Conservation (phyloP, 2,329 filamentous ascomycete species). For the Capronia epimyces region DNA sequence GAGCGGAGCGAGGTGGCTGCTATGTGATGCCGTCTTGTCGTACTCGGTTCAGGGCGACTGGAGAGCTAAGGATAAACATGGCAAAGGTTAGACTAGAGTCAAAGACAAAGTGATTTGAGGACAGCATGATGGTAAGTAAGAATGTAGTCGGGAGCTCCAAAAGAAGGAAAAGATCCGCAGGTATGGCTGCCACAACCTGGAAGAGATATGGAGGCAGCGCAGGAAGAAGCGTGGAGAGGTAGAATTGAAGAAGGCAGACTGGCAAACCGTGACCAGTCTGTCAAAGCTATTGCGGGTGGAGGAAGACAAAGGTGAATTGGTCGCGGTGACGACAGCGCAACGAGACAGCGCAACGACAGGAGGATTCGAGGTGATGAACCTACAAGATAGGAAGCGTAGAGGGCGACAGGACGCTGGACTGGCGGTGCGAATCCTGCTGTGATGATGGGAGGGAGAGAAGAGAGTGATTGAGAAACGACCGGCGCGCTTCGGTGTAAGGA, state of each 20-base stretch:
- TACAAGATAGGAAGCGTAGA: constrained; percentile 22
- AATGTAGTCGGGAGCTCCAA: constrained; percentile 5
- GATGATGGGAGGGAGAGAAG: constrained; percentile 13
- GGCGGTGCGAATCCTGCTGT: constrained; percentile 15
- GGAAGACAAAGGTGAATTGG: constrained; percentile 14
- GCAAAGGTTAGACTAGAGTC: constrained; percentile 25
- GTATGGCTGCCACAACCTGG: constrained; percentile 20
- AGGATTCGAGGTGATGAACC: constrained; percentile 19
- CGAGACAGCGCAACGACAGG: constrained; percentile 3
- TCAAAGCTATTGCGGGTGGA: constrained; percentile 5
- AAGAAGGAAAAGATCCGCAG: constrained; percentile 19
- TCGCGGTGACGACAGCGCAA: constrained; percentile 5
- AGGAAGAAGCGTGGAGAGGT: constrained; percentile 12
- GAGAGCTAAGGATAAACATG: constrained; percentile 24
- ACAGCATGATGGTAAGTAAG: constrained; percentile 13
- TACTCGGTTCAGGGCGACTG: constrained; percentile 5
- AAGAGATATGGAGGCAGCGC: constrained; percentile 9
- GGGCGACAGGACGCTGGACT: constrained; percentile 12
- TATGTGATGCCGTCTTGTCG: constrained; percentile 14
- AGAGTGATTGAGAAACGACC: constrained; percentile 10
- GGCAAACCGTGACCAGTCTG: constrained; percentile 1
- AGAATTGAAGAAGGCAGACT: constrained; percentile 1
- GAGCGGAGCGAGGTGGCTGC: not conserved
- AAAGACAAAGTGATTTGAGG: constrained; percentile 13
- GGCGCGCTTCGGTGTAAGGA: not conserved